Conservation (phyloP, 2,329 filamentous ascomycete species). For the Hypomyces perniciosus region DNA sequence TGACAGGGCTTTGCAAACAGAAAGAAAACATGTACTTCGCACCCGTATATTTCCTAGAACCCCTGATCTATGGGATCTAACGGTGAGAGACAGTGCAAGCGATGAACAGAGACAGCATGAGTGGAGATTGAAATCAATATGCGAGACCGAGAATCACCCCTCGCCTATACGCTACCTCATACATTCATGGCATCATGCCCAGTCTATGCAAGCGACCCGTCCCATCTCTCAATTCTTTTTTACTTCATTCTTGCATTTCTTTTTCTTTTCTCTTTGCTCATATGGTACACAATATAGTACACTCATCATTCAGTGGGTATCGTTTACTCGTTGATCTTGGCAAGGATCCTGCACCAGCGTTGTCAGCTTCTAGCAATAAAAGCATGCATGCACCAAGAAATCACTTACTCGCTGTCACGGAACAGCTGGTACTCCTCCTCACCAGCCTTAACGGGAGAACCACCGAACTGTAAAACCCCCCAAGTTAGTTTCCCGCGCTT, state of each 20-base stretch:
- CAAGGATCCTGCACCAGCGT: slow-evolving; percentile 64
- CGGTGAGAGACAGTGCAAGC: too few relatives aligned
- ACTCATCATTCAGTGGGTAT: slow-evolving; percentile 18
- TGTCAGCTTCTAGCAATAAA: slow-evolving; percentile 12
- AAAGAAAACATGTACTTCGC: not conserved
- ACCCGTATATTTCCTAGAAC: too few relatives aligned
- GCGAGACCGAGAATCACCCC: slow-evolving; percentile 18
- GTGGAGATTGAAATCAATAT: slow-evolving; percentile 25
- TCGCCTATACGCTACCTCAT: slow-evolving; percentile 13
- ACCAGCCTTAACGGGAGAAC: slow-evolving; percentile 92
- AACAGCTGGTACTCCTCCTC: slow-evolving; percentile 96
- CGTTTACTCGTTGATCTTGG: slow-evolving; percentile 92
- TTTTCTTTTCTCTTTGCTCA: slow-evolving; percentile 3
- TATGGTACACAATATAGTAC: slow-evolving; percentile 34
- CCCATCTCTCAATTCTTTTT: not conserved
- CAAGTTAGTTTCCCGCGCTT: not conserved
- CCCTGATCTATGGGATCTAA: too few relatives aligned
- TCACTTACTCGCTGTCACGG: slow-evolving; percentile 92
- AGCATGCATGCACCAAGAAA: not conserved
- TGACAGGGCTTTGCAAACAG: not conserved
- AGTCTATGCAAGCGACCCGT: slow-evolving; percentile 6
- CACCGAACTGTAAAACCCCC: slow-evolving; percentile 66
- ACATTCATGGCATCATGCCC: not conserved
- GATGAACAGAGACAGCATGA: slow-evolving; percentile 4
- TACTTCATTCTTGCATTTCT: slow-evolving; percentile 3